Percentiles rank a stretch among this genome's conserved stretches.
phyloP scores from a whole-genome alignment of 805 yeast genomes.

The Alloascoidea africana region DNA sequence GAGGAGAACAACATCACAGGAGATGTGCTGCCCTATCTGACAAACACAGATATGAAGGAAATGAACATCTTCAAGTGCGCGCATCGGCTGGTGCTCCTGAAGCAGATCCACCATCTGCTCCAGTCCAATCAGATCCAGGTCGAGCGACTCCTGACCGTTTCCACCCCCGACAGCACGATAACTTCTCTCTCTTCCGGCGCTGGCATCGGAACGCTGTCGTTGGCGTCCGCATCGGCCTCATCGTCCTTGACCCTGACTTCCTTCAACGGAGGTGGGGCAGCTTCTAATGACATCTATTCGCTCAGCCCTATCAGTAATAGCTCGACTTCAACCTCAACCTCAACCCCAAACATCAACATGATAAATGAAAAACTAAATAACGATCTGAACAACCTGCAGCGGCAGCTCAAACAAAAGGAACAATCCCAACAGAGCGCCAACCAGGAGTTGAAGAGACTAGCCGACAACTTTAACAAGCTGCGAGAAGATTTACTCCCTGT shows the following conservation, averaged over 20 bases:
- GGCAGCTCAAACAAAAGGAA: conserved; percentile 7
- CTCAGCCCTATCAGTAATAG: conserved; percentile 5
- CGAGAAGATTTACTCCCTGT: conserved; percentile 54
- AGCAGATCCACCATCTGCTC: conserved; percentile 39
- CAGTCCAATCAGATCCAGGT: conserved; percentile 13
- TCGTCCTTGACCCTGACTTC: conserved; percentile 14
- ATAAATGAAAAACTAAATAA: conserved; percentile 1
- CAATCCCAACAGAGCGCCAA: conserved; percentile 18
- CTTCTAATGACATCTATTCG: conserved; percentile 2
- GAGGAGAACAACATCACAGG: conserved; percentile 56
- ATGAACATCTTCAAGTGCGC: conserved; percentile 43
- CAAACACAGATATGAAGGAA: conserved; percentile 57
- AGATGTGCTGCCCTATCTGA: conserved; percentile 50
- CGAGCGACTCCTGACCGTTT: conserved; percentile 9
- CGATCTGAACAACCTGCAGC: conserved; percentile 6
- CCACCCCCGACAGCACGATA: conserved; percentile 10
- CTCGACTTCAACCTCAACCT: conserved; percentile 10
- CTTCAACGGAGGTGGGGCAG: conserved; percentile 11
- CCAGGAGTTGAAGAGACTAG: conserved; percentile 24
- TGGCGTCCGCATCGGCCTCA: conserved; percentile 17
- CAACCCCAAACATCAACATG: neutral
- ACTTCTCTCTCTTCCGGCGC: conserved; percentile 1
- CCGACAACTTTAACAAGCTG: conserved; percentile 38
- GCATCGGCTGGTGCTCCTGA: conserved; percentile 44
- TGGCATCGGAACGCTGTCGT: conserved; percentile 7